Evolutionary conservation across 345 rosid species (phyloP).

Genomic region (Salix koriyanagi): DNA sequence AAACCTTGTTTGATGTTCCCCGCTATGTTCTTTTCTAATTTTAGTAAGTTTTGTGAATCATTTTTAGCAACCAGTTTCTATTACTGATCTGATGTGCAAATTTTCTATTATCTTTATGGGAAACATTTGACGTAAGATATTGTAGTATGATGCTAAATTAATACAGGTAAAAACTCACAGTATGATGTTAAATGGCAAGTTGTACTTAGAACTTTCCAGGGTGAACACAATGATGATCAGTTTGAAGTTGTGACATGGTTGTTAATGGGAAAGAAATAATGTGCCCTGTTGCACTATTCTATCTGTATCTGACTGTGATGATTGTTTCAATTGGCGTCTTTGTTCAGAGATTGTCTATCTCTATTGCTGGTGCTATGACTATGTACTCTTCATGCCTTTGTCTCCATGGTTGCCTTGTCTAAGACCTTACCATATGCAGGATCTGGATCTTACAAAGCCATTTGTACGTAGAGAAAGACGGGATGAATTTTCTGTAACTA

Average conservation of each 20-base stretch:
- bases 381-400: background rate
- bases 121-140: background rate
- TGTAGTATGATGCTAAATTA: too few species aligned
- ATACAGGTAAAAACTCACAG: background rate
- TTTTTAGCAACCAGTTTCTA: background rate
- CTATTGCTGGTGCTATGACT: background rate
- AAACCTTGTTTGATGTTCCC: background rate
- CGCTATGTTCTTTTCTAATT: background rate
- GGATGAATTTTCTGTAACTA: constrained; percentile 47
- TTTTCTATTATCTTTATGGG: background rate
- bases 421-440: constrained; percentile 31
- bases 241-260: background rate
- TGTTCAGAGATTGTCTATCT: background rate
- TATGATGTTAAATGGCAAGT: background rate
- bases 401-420: background rate
- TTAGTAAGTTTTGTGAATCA: background rate
- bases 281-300: background rate
- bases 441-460: constrained; percentile 52
- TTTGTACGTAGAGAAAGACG: constrained; percentile 25
- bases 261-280: background rate
- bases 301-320: background rate
- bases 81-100: background rate
- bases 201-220: background rate
- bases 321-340: background rate
- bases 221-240: background rate